A percentile compares a stretch with the other conserved stretches of the same genome.
Evolutionary conservation across 1,284 basidiomycete species (phyloP).

Genomic region (Melampsora americana): DNA sequence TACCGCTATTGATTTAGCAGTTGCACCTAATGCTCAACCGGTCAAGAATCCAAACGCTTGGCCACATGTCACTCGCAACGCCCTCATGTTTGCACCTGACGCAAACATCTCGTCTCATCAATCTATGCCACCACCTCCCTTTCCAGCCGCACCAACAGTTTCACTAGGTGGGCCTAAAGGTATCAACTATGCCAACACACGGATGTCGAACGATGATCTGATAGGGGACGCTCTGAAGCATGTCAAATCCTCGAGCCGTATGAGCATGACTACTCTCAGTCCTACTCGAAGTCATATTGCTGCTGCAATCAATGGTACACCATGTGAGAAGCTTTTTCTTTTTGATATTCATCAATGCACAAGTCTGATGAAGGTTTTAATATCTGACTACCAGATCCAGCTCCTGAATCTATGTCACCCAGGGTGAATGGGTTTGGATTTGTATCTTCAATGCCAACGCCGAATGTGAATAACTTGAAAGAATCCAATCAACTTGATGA

Average conservation of each 20-base stretch:
- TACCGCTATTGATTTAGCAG: conserved; percentile 6
- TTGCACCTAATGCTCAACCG: conserved; percentile 15
- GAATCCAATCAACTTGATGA: conserved; percentile 72
- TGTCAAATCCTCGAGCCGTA: conserved; percentile 52
- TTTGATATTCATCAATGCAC: conserved; percentile 45
- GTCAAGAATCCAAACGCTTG: conserved; percentile 45
- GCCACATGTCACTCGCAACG: conserved; percentile 64
- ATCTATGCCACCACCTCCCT: conserved; percentile 41
- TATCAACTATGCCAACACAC: conserved; percentile 74
- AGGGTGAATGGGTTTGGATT: conserved; percentile 65
- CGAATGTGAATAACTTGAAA: conserved; percentile 69
- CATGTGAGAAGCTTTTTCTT: conserved; percentile 53
- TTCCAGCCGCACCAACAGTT: conserved; percentile 52
- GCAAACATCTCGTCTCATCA: conserved; percentile 64
- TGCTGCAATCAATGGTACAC: conserved; percentile 74
- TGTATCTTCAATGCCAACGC: conserved; percentile 78
- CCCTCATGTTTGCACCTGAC: conserved; percentile 87
- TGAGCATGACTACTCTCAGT: conserved; percentile 63
- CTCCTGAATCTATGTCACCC: conserved; percentile 54
- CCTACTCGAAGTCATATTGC: conserved; percentile 81
- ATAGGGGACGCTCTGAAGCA: conserved; percentile 56
- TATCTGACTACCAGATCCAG: conserved; percentile 34
- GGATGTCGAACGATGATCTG: conserved; percentile 64
- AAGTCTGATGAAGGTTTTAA: conserved; percentile 56
- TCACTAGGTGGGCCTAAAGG: conserved; percentile 62